Evolutionary conservation across 176 grass and related monocot genomes (phyloP).

Genomic region (Areca catechu): DNA sequence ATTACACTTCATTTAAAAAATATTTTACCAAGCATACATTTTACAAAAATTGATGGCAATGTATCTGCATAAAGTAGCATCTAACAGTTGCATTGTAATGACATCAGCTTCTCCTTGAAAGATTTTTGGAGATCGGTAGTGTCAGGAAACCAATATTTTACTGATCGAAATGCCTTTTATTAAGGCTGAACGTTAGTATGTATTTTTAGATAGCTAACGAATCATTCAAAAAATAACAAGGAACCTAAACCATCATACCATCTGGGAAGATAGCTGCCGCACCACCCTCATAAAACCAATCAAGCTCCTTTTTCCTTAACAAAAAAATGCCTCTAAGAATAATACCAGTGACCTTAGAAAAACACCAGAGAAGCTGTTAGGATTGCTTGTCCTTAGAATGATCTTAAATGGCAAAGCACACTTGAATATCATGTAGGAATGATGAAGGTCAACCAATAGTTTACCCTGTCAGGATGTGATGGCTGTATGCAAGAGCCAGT

Average conservation of each 20-base stretch:
- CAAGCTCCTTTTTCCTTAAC: slow-evolving; percentile 80
- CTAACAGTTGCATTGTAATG: too few relatives aligned
- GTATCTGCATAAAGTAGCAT: too few relatives aligned
- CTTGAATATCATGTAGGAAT: not conserved
- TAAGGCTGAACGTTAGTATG: too few relatives aligned
- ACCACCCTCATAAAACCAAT: slow-evolving; percentile 94
- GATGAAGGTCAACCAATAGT: not conserved
- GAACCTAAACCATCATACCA: slow-evolving; percentile 26
- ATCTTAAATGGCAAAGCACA: slow-evolving; percentile 8
- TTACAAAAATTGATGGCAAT: too few relatives aligned
- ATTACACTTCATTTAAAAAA: too few relatives aligned
- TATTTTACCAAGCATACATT: too few relatives aligned
- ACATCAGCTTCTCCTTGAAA: too few relatives aligned
- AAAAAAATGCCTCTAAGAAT: slow-evolving; percentile 91
- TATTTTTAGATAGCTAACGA: not conserved
- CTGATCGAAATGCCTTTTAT: too few relatives aligned
- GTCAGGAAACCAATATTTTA: too few relatives aligned
- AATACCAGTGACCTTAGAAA: slow-evolving; percentile 75
- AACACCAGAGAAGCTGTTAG: not conserved
- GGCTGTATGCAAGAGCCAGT: slow-evolving; percentile 77
- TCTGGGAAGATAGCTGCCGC: slow-evolving; percentile 93
- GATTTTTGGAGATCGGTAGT: too few relatives aligned
- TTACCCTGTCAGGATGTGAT: slow-evolving; percentile 78
- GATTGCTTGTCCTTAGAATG: not conserved
- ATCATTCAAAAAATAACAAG: not conserved